Conservation (phyloP, 2,329 filamentous ascomycete species). For the Neospermospora avenae region DNA sequence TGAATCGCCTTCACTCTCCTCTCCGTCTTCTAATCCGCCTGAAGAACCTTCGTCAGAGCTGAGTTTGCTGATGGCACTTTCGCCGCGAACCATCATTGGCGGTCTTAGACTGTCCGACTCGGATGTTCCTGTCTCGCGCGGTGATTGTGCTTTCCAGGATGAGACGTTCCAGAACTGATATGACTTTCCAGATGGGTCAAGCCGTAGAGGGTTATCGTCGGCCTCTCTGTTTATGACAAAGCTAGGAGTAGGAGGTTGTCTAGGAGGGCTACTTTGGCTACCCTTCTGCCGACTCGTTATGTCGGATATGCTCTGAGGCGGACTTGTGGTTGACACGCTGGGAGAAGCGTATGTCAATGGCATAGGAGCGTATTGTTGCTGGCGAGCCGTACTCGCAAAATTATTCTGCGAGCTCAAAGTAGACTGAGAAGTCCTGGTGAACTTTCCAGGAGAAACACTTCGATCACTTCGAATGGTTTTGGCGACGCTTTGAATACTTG, state of each 20-base stretch:
- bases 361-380: slow-evolving; percentile 28
- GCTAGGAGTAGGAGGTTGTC: slow-evolving; percentile 51
- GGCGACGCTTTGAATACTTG: slow-evolving; percentile 30
- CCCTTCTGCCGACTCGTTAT: slow-evolving; percentile 21
- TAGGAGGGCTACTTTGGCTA: neutral
- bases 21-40: slow-evolving; percentile 39
- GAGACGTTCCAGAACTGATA: slow-evolving; percentile 57
- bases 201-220: slow-evolving; percentile 40
- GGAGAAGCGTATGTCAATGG: slow-evolving; percentile 22
- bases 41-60: slow-evolving; percentile 50
- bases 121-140: slow-evolving; percentile 21
- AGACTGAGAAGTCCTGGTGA: slow-evolving; percentile 35
- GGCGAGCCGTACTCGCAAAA: slow-evolving; percentile 29
- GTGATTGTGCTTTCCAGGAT: slow-evolving; percentile 42
- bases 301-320: slow-evolving; percentile 27
- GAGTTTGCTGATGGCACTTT: slow-evolving; percentile 46
- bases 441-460: slow-evolving; percentile 49
- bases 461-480: slow-evolving; percentile 50
- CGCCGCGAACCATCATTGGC: slow-evolving; percentile 15
- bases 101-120: slow-evolving; percentile 22
- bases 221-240: slow-evolving; percentile 48
- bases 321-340: slow-evolving; percentile 29
- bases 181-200: slow-evolving; percentile 41
- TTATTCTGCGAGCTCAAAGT: slow-evolving; percentile 26
- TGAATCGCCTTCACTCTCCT: slow-evolving; percentile 36